phyloP scores from a whole-genome alignment of 345 rosid genomes.

The Brassica rapa region DNA sequence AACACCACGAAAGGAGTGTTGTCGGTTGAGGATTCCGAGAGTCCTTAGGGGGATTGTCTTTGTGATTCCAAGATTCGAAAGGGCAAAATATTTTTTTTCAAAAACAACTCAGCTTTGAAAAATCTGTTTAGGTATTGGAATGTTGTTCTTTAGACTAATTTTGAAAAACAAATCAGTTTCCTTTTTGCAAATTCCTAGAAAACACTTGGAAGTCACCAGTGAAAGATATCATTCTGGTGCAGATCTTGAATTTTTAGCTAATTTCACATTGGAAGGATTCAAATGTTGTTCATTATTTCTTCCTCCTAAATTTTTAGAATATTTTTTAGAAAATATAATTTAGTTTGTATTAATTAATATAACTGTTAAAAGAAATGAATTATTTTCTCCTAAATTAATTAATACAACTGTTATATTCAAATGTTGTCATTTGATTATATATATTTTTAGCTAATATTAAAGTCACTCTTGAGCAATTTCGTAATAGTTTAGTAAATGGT shows the following conservation, averaged over 20 bases:
- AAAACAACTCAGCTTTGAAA: not conserved
- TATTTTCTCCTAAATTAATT: too few relatives aligned
- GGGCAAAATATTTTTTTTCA: not conserved
- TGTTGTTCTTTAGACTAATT: not conserved
- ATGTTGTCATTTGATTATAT: not conserved
- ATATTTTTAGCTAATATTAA: not conserved
- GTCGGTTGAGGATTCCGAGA: constrained; percentile 18
- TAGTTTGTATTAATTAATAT: too few relatives aligned
- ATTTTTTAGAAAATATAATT: too few relatives aligned
- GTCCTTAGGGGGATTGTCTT: constrained; percentile 1
- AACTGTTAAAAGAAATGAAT: too few relatives aligned
- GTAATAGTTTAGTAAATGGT: not conserved
- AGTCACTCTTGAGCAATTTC: not conserved
- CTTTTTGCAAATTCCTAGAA: not conserved
- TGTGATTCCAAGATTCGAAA: not conserved
- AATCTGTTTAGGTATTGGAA: not conserved
- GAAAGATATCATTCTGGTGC: not conserved
- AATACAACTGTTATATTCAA: too few relatives aligned
- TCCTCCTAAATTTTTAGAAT: too few relatives aligned
- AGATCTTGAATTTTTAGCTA: not conserved
- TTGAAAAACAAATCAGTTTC: not conserved
- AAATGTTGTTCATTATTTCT: too few relatives aligned
- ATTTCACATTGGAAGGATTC: not conserved
- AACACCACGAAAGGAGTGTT: constrained; percentile 13
- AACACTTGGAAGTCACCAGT: not conserved